Evolutionary conservation across 768 basidiomycete species (phyloP).

Genomic region (Trametes villosa): DNA sequence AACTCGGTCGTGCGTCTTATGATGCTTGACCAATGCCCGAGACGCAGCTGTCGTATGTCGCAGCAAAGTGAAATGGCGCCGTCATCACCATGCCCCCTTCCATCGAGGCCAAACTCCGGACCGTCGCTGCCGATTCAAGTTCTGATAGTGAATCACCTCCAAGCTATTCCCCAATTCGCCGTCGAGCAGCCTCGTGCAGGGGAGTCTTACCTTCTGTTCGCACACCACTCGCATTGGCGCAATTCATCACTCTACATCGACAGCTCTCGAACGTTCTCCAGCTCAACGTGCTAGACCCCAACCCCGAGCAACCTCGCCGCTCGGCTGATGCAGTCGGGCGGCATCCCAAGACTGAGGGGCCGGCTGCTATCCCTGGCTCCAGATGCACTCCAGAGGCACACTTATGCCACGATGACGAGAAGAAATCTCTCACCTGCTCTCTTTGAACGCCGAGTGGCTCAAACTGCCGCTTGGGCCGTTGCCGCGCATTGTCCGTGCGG

Average conservation of each 20-base stretch:
- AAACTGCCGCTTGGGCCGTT: neutral
- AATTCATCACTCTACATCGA: neutral
- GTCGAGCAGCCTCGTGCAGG: conserved; percentile 4
- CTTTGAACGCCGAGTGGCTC: conserved; percentile 1
- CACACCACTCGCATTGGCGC: neutral
- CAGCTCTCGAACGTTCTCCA: conserved; percentile 3
- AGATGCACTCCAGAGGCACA: neutral
- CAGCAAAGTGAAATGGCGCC: too few species aligned
- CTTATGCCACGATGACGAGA: neutral
- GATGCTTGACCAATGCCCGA: too few species aligned
- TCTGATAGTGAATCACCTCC: neutral
- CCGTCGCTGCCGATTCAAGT: neutral
- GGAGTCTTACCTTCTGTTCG: neutral
- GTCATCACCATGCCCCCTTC: too few species aligned
- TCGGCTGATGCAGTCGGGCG: neutral
- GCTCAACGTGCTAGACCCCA: neutral
- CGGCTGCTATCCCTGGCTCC: neutral
- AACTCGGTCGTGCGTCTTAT: too few species aligned
- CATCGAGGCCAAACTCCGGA: neutral
- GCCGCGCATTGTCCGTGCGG: neutral
- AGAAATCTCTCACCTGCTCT: neutral
- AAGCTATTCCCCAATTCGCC: neutral
- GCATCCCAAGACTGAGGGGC: neutral
- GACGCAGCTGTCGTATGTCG: too few species aligned
- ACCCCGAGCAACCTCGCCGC: conserved; percentile 1